Evolutionary conservation across 2,329 filamentous ascomycete genomes (phyloP), one percentile per base, ranked within the genome.

Genomic region (Calonectria pauciramosa): DNA sequence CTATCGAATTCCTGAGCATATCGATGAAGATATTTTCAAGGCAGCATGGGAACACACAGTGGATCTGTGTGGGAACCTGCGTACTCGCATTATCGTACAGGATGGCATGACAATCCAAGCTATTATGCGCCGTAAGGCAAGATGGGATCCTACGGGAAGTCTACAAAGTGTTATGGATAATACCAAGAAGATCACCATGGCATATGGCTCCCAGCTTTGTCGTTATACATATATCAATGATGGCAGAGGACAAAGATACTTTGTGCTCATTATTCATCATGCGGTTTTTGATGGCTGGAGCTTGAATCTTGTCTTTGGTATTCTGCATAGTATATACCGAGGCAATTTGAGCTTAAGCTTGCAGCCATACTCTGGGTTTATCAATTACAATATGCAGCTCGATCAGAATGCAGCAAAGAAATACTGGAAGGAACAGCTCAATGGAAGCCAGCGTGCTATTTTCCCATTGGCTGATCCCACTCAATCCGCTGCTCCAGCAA

Each of bases 401-500:
- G 59, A 64, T 23, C 59, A 44, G 11, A 34, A 28, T 44, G 59
- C 36, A 44, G 59, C 59, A 18, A 30, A 30, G 41, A 9, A 28
- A 44, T 64, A 41, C 36, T 64, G 59, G 59, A 64, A 30, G n/a
- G 13, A 41, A 11, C 59, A 64, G 59, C 36, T 64, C 3, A 14
- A 44, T 44, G 59, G 59, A 16, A 30, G 81, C 87, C 8, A 68
- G 41, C 20, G 85, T 87, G 0, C 85, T 82, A 59, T 80, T 83
- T 9, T 84, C 85, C 5, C 87, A 87, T 71, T 86, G 88, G 71
- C 85, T 86, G 7, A 83, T 85, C 64, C 86, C 88, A 10, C 86
- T 90, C 76, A 88, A 87, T 1, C 81, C 44, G 23, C n/a, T 89
- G 4, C 80, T 90, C 1, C 86, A 89, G 76, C 84, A 88, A 71